Percentiles rank a stretch among this genome's conserved stretches.
phyloP scores from a whole-genome alignment of 2,329 filamentous ascomycete genomes.

The Hymenoscyphus infarciens region DNA sequence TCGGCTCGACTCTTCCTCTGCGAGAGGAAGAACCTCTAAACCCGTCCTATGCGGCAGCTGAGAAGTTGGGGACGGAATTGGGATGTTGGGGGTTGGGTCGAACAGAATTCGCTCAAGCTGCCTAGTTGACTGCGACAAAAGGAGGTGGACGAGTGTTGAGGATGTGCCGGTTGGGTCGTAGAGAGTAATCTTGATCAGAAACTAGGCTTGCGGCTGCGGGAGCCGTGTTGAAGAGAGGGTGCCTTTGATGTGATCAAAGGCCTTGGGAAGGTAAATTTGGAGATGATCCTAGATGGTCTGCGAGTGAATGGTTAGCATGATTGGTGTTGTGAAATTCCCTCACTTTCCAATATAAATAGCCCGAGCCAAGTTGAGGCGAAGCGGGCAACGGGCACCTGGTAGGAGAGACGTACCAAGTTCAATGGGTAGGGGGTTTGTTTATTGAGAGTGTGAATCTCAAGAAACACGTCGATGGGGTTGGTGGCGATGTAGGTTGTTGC shows the following conservation, averaged over 20 bases:
- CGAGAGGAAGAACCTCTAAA: slow-evolving; percentile 98
- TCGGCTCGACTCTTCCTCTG: slow-evolving; percentile 99
- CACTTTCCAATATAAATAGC: neutral
- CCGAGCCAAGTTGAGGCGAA: neutral
- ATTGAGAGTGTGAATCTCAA: neutral
- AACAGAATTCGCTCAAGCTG: slow-evolving; percentile 49
- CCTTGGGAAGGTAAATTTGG: slow-evolving; percentile 36
- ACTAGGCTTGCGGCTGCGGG: slow-evolving; percentile 57
- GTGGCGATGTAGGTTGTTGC: neutral
- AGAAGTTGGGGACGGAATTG: slow-evolving; percentile 57
- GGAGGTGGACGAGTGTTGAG: slow-evolving; percentile 64
- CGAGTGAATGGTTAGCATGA: slow-evolving; percentile 5
- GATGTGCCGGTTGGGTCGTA: slow-evolving; percentile 61
- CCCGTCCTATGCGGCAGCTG: slow-evolving; percentile 99
- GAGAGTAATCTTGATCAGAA: slow-evolving; percentile 68
- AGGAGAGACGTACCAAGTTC: neutral
- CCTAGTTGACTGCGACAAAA: slow-evolving; percentile 46
- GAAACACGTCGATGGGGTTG: neutral
- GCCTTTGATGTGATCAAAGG: slow-evolving; percentile 69
- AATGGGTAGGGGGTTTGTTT: neutral
- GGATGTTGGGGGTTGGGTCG: slow-evolving; percentile 47
- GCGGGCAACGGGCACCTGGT: neutral
- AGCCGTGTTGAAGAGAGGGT: slow-evolving; percentile 55
- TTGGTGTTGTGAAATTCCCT: slow-evolving; percentile 7
- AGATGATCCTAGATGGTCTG: slow-evolving; percentile 19